Conservation (phyloP, 2,329 filamentous ascomycete genomes). For the Monosporascus sp. region DNA sequence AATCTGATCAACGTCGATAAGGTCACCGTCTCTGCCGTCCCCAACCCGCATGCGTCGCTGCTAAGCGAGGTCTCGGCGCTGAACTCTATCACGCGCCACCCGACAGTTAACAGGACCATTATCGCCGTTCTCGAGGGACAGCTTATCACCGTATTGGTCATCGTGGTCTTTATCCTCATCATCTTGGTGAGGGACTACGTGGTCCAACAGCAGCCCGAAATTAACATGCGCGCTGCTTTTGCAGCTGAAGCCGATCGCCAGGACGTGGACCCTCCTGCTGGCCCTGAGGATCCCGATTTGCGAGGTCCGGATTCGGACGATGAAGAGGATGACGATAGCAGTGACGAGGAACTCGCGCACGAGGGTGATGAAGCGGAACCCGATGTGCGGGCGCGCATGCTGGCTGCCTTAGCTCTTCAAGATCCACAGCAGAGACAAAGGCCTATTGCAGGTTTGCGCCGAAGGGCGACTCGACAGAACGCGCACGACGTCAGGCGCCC, state of each 20-base stretch:
- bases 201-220: constrained; percentile 91
- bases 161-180: constrained; percentile 91
- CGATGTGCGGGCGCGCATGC: constrained; percentile 5
- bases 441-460: constrained; percentile 22
- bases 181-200: constrained; percentile 97
- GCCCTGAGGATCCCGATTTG: constrained; percentile 7
- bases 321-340: constrained; percentile 13
- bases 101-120: constrained; percentile 69
- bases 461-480: constrained; percentile 18
- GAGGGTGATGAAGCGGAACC: constrained; percentile 10
- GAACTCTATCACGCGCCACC: constrained; percentile 60
- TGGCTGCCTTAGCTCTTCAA: constrained; percentile 9
- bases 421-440: constrained; percentile 16
- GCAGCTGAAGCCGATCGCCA: constrained; percentile 39
- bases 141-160: constrained; percentile 85
- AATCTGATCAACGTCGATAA: constrained; percentile 18
- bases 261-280: constrained; percentile 15
- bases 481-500: constrained; percentile 12
- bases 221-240: constrained; percentile 71
- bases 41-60: constrained; percentile 35
- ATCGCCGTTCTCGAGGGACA: constrained; percentile 87
- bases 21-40: constrained; percentile 10
- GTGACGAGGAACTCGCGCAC: constrained; percentile 7
- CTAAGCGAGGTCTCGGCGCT: constrained; percentile 54
- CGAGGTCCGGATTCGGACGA: constrained; percentile 6